Conservation (phyloP, 2,329 filamentous ascomycete species). For the Dactylonectria estremocensis region DNA sequence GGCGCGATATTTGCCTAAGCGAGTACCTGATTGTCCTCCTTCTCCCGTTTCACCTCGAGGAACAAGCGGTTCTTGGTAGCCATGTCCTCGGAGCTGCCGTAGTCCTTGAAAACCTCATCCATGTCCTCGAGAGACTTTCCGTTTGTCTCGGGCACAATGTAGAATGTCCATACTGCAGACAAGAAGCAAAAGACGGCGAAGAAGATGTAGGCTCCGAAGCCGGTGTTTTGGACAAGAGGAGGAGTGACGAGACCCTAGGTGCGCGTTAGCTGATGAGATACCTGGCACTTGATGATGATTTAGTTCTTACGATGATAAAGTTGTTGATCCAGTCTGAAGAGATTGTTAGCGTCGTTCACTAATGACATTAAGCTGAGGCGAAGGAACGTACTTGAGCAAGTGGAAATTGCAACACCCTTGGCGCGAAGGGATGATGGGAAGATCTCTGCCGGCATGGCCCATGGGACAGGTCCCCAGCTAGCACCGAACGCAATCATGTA, state of each 20-base stretch:
- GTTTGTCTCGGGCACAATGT: conserved; percentile 71
- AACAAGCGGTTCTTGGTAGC: conserved; percentile 31
- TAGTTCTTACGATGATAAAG: conserved; percentile 65
- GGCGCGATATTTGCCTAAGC: neutral
- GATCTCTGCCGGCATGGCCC: conserved; percentile 68
- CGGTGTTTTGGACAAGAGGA: conserved; percentile 56
- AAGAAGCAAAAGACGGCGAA: conserved; percentile 72
- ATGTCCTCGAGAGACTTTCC: conserved; percentile 68
- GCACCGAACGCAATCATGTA: conserved; percentile 74
- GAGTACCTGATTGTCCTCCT: conserved; percentile 3
- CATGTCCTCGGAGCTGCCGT: conserved; percentile 26
- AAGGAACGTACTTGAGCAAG: conserved; percentile 61
- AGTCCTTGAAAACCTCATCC: conserved; percentile 55
- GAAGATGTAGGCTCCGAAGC: conserved; percentile 68
- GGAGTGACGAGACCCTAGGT: conserved; percentile 68
- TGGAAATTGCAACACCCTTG: conserved; percentile 74
- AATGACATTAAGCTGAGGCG: accelerated
- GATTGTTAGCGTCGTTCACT: neutral
- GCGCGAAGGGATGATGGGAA: conserved; percentile 74
- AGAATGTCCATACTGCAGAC: conserved; percentile 64
- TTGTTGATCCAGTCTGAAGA: conserved; percentile 70
- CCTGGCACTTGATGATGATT: neutral
- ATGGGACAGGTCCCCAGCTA: conserved; percentile 69
- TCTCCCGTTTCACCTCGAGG: conserved; percentile 28
- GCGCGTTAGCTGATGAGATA: conserved; percentile 2